Base-by-base conservation (phyloP, 2,329 filamentous ascomycete species). In the Apiospora arundinis region DNA sequence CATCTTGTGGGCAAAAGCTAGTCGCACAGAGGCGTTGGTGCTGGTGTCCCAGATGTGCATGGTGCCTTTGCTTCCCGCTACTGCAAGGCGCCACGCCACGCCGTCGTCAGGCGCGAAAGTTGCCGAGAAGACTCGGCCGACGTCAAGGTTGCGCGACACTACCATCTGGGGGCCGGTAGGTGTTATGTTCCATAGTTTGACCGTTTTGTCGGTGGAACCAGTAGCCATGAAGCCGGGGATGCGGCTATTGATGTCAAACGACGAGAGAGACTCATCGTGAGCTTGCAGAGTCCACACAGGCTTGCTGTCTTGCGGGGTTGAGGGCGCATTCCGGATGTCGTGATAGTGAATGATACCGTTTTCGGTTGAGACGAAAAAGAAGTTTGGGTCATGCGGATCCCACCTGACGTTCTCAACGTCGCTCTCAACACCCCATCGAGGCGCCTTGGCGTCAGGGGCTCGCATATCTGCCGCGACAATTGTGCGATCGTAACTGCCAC, bases 401-500 rank as follows among this genome's bases (percentile, higher is more conserved):
- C 96, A 99, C 76, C 91, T 89, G 48, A 98, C 91, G 74, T 90
- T 93, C 86, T 99, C 96, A 52, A 99, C 95, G 79, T 99, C 96
- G 81, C 93, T 95, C 83, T 98, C 95, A 2, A 98, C 95, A 40
- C 93, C 94, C 94, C 96, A 98, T 77, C 93, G 89, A 16, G 94
- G 92, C 28, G 88, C 91, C 80, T 92, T 92, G 65, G 93, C 92
- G 70, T 95, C 93, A 18, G 95, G 95, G 28, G 95, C 93, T 75
- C 96, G 91, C 95, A 99, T 98, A 80, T 99, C 96, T 3, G 94
- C 93, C n/a, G 94, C 95, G 11, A 97, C 94, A 12, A 97, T 89
- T 3, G 95, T 98, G 74, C 95, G 91, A 82, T 99, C 96, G 84
- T 98, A 99, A 80, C 94, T 97, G 73, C 96, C 96, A 78, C 92